Percentiles rank a stretch among this genome's conserved stretches.
Conservation (phyloP, 1,284 basidiomycete genomes). For the Moesziomyces sp. region DNA sequence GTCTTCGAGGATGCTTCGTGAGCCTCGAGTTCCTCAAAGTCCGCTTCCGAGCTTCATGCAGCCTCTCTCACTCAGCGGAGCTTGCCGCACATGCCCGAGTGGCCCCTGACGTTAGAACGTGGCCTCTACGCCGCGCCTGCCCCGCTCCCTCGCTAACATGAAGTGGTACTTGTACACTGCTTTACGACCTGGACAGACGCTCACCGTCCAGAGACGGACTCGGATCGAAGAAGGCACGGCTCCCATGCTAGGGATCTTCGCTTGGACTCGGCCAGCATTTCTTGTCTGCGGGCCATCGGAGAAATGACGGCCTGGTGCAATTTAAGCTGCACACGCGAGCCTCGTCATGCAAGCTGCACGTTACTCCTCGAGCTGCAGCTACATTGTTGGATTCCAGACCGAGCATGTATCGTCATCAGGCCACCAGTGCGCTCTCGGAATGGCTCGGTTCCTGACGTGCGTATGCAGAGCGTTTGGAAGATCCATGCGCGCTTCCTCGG, state of each 20-base stretch:
- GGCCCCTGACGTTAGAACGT: neutral
- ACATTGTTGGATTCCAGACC: neutral
- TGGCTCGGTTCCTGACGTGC: neutral
- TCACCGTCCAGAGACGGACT: neutral
- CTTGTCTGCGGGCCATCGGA: neutral
- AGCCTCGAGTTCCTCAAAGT: no score
- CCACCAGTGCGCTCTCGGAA: neutral
- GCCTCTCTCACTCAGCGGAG: neutral
- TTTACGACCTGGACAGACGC: neutral
- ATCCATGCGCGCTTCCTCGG: neutral
- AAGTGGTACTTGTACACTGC: neutral
- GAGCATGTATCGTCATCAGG: neutral
- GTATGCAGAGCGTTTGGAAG: neutral
- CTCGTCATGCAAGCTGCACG: slow-evolving; percentile 6
- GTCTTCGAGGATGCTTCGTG: no score
- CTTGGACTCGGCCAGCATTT: neutral
- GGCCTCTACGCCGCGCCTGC: neutral
- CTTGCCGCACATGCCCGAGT: neutral
- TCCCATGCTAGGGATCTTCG: neutral
- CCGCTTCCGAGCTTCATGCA: no score
- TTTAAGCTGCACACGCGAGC: neutral
- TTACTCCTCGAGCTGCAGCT: slow-evolving; percentile 14
- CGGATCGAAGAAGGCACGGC: neutral
- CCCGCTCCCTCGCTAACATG: neutral
- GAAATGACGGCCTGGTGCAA: neutral